Percentiles rank a stretch among this genome's conserved stretches.
These are phyloP conservation scores for Paraphysoderma sedebokerense DNA, from an alignment of 371 early-diverging fungal species.

Conservation along the genomic window DNA sequence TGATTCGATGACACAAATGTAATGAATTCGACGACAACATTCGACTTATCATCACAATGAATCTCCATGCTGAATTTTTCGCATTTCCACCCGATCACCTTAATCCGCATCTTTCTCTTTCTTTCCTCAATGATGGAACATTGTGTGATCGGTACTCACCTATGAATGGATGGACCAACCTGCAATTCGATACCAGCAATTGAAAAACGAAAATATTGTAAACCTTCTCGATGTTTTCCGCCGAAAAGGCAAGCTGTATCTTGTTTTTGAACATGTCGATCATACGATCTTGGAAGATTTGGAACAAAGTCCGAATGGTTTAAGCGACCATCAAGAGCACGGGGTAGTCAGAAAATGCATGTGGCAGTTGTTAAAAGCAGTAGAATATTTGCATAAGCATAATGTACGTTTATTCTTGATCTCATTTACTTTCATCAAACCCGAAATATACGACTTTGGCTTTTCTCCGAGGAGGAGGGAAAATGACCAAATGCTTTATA, in stretches of 20 bases:
- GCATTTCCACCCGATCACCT: too few species aligned
- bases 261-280: constrained; percentile 39
- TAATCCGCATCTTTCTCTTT: neutral
- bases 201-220: constrained; percentile 80
- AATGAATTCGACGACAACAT: too few species aligned
- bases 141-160: constrained; percentile 22
- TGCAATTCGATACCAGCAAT: constrained; percentile 20
- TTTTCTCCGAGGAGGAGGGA: too few species aligned
- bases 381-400: constrained; percentile 57
- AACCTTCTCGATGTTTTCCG: constrained; percentile 56
- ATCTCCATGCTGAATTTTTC: too few species aligned
- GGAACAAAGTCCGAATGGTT: constrained; percentile 27
- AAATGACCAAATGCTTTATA: too few species aligned
- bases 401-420: constrained; percentile 15
- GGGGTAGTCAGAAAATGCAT: constrained; percentile 36
- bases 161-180: constrained; percentile 23
- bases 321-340: constrained; percentile 17
- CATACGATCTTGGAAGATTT: constrained; percentile 35
- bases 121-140: neutral
- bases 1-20: too few species aligned
- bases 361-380: constrained; percentile 55
- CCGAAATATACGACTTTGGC: too few species aligned
- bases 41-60: too few species aligned
- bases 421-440: too few species aligned
- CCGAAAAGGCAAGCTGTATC: constrained; percentile 30